Conservation (phyloP, 352 stramenopile species). For the Pythium phragmiticola region DNA sequence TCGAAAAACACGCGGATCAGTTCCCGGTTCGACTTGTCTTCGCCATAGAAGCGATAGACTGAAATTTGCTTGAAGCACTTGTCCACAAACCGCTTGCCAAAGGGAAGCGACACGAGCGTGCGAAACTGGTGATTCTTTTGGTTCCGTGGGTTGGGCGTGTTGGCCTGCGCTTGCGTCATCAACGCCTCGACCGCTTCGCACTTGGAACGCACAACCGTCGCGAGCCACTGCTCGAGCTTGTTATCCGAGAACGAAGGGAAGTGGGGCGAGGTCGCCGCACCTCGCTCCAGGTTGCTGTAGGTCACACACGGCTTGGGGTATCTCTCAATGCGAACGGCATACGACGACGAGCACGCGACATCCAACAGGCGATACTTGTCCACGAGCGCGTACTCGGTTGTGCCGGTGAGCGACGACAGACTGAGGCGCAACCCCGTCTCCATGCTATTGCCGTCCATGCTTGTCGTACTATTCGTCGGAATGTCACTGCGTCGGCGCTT, state of each 20-base stretch:
- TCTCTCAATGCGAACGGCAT: constrained; percentile 73
- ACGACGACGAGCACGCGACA: constrained; percentile 68
- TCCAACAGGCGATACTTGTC: constrained; percentile 75
- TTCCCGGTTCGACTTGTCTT: constrained; percentile 74
- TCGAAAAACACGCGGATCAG: constrained; percentile 79
- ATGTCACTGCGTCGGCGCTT: constrained; percentile 45
- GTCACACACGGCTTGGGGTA: constrained; percentile 73
- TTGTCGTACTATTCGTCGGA: constrained; percentile 19
- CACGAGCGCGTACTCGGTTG: constrained; percentile 57
- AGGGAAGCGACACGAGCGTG: constrained; percentile 66
- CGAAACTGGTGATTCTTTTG: constrained; percentile 74
- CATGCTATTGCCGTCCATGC: constrained; percentile 43
- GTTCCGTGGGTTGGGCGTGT: constrained; percentile 48
- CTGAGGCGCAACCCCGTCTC: constrained; percentile 46
- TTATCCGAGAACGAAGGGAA: constrained; percentile 72
- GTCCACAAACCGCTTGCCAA: constrained; percentile 57
- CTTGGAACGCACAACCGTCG: constrained; percentile 53
- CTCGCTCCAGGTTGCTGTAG: constrained; percentile 65
- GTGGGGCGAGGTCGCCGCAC: constrained; percentile 22
- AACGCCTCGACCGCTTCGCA: constrained; percentile 44
- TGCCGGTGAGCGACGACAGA: constrained; percentile 51
- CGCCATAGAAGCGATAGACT: constrained; percentile 61
- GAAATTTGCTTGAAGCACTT: constrained; percentile 77
- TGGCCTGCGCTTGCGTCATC: constrained; percentile 52
- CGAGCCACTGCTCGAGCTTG: constrained; percentile 73